Evolutionary conservation across 75 land plant species (phyloP), one percentile per base, ranked within the genome.

Genomic region (Picea sitchensis): DNA sequence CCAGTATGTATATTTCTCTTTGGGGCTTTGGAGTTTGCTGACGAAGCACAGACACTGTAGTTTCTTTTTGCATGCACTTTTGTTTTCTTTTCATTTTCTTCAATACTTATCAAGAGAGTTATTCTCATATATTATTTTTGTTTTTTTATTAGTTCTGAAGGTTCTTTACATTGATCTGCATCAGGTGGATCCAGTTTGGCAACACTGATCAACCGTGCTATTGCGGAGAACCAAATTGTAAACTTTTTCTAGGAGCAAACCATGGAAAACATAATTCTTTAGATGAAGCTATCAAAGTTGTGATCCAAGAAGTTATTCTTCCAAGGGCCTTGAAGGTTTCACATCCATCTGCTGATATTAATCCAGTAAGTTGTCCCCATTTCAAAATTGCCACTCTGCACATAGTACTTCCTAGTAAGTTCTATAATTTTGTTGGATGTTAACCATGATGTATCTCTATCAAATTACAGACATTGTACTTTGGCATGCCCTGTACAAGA

Each of bases 161-260:
- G 31, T 47, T 15, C 38, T 41, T 36, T 67, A 44, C 26, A 59
- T 31, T 62, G 17, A 62, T 21, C 15, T 61, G 41, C 41, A 34
- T 76, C 90, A 96, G 96, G 86, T 96, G 91, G 85, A 95, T 92
- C 30, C 98, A 94, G 61, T 96, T 96, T 91, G 98, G 98, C 65
- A 91, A 91, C 73, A 51, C 56, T 51, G 94, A 96, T 87, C 98
- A 96, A 82, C 83, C 85, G 80, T 96, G 98, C 76, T 81, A 90
- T 60, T 96, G 98, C 88, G 94, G 94, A 79, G 88, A 96, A 58
- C 31, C 63, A 14, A 85, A 87, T 79, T 96, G 96, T 77, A 85
- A 92, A 72, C 79, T 83, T 65, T 86, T 88, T 82, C 88, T 96
- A 26, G 98, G 96, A 13, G 84, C 67, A 57, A 92, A 83, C 62